A percentile compares a stretch with the other conserved stretches of the same genome.
Conservation (phyloP, 139 green algal genomes). For the Coelastrella sp. region DNA sequence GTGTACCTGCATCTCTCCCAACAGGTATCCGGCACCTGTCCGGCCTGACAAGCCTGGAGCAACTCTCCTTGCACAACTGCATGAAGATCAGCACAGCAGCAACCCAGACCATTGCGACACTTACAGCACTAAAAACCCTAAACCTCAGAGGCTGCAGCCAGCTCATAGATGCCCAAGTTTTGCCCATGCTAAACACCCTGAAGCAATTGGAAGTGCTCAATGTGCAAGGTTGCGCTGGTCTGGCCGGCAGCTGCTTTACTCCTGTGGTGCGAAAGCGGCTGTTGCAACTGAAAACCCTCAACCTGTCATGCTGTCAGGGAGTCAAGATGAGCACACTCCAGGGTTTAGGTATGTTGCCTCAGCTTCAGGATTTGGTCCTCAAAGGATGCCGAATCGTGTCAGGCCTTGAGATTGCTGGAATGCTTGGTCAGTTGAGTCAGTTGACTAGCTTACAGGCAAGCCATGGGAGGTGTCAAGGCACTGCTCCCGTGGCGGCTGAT, state of each 20-base stretch:
- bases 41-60: constrained; percentile 1
- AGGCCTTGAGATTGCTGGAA: background rate
- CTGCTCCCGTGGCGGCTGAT: background rate
- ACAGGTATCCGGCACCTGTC: constrained; percentile 1
- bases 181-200: background rate
- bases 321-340: background rate
- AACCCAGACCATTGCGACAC: background rate
- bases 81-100: constrained; percentile 33
- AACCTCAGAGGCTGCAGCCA: constrained; percentile 44
- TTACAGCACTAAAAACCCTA: background rate
- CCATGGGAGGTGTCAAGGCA: background rate
- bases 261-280: background rate
- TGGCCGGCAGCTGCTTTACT: background rate
- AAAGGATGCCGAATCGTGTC: background rate
- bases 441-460: background rate
- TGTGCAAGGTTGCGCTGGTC: constrained; percentile 15
- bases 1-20: background rate
- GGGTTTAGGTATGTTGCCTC: background rate
- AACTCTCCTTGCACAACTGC: constrained; percentile 33
- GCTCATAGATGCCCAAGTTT: background rate
- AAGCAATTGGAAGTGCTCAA: background rate
- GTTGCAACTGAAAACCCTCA: background rate
- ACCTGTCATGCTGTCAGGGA: constrained; percentile 12
- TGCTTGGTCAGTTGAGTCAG: background rate
- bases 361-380: constrained; percentile 6